phyloP scores from a whole-genome alignment of 352 stramenopile species.

The Thraustotheca clavata region DNA sequence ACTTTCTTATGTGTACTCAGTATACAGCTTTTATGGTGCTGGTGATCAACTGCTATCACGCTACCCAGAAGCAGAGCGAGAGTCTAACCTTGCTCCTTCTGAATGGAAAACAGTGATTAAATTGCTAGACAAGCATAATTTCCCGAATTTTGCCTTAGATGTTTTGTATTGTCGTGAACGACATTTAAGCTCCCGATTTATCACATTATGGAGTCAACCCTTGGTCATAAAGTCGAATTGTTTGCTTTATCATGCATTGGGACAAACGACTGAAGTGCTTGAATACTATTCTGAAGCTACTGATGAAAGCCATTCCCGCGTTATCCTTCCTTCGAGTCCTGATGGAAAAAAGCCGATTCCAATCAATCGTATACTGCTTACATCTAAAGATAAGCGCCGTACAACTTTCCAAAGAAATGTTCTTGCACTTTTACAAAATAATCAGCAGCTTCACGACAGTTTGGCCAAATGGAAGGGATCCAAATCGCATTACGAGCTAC shows the following conservation, averaged over 20 bases:
- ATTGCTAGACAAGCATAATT: slow-evolving; percentile 50
- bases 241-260: not conserved
- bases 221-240: not conserved
- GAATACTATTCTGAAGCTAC: not conserved
- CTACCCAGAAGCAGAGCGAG: slow-evolving; percentile 30
- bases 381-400: not conserved
- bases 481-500: slow-evolving; percentile 8
- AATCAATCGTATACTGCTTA: not conserved
- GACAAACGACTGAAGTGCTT: not conserved
- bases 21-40: slow-evolving; percentile 76
- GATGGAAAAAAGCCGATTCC: not conserved
- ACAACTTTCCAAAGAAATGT: not conserved
- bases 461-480: not conserved
- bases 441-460: not conserved
- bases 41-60: slow-evolving; percentile 33
- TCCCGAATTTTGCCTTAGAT: slow-evolving; percentile 50
- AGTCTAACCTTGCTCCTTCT: not conserved
- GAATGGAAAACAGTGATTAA: slow-evolving; percentile 50
- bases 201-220: slow-evolving; percentile 27
- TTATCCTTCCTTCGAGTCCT: not conserved
- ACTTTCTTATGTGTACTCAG: slow-evolving; percentile 45
- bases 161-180: slow-evolving; percentile 40
- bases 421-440: not conserved
- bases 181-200: slow-evolving; percentile 49
- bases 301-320: no score